Evolutionary conservation across 2,329 filamentous ascomycete species (phyloP), one percentile per base, ranked within the genome.

Genomic region (Endothia cerciana): DNA sequence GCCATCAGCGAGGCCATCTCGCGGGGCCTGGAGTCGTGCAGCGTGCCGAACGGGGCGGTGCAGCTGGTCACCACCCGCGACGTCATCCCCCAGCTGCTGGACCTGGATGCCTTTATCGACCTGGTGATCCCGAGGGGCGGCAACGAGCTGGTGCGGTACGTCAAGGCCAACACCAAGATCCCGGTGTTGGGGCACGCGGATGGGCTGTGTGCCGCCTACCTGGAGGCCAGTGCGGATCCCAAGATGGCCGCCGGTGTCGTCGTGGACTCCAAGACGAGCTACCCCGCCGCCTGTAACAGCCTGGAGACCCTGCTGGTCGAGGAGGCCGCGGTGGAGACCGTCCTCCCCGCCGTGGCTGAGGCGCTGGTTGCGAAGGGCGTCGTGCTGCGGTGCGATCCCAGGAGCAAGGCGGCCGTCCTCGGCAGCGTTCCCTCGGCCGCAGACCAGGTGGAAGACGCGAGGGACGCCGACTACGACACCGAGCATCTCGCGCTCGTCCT

Each of bases 101-200:
- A 87, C 41, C 89, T 95, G 66, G 94, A 97, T 75, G 85, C 88
- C 62, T 89, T 92, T 74, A 97, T 99, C 72, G 95, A 99, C 77
- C 89, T 99, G 36, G 95, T 97, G 70, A 97, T 99, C 72, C 95
- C 95, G 2, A 86, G 95, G 47, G 94, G 94, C 59, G 92, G 91
- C 63, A 97, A 97, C 78, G 93, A 97, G 63, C 87, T 97, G 10
- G 94, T 97, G 49, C 86, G 91, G 65, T 92, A 92, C 78, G 93
- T 97, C 78, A 97, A 98, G 79, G 86, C 89, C 55, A 90, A 91
- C 70, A 97, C 95, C 62, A 92, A 92, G 74, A 98, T 99, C 72
- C 95, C 95, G 1, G 95, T 99, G 1, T 87, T 99, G 30, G 95
- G 95, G 69, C 95, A 99, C 76, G 95, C 95, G 30, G 95, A 99